A percentile compares a stretch with the other conserved stretches of the same genome.
These are phyloP conservation scores for Aspergillus sp. DNA, from an alignment of 2,329 filamentous ascomycete genomes.

Conservation along the genomic window DNA sequence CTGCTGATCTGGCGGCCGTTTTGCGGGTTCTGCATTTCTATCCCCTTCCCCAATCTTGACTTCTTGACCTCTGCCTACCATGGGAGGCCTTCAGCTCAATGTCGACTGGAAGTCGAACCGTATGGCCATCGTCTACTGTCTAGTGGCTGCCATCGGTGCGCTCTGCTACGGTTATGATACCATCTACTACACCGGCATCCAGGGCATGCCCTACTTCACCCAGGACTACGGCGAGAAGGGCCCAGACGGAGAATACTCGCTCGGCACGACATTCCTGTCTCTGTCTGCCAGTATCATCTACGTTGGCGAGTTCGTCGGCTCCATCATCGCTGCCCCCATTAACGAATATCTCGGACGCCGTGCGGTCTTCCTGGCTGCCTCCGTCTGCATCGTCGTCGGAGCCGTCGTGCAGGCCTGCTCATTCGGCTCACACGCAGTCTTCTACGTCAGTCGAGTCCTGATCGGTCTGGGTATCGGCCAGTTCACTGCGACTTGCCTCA, in stretches of 20 bases:
- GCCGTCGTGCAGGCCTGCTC: conserved; percentile 27
- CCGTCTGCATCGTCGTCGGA: conserved; percentile 33
- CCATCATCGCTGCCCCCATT: conserved; percentile 35
- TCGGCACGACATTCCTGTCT: conserved; percentile 29
- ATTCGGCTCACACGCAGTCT: conserved; percentile 21
- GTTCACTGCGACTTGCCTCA: conserved; percentile 31
- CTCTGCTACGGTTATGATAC: conserved; percentile 31
- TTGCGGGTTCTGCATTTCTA: neutral
- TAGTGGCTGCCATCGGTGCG: conserved; percentile 27
- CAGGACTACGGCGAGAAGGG: conserved; percentile 25
- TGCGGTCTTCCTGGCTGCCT: conserved; percentile 34
- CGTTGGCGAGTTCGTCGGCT: conserved; percentile 41
- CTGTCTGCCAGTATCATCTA: conserved; percentile 41
- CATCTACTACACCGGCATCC: conserved; percentile 31
- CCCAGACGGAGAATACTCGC: conserved; percentile 18
- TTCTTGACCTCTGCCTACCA: neutral
- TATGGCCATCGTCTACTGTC: conserved; percentile 27
- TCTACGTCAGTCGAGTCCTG: conserved; percentile 28
- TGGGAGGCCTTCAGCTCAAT: conserved; percentile 10
- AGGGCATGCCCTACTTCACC: conserved; percentile 25
- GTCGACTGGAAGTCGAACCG: conserved; percentile 21
- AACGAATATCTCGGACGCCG: conserved; percentile 40
- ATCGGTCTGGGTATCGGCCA: conserved; percentile 32
- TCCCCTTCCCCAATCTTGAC: neutral
- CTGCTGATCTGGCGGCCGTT: neutral